Evolutionary conservation across 139 green algal genomes (phyloP).

Genomic region (Astrephomene gubernaculifera): DNA sequence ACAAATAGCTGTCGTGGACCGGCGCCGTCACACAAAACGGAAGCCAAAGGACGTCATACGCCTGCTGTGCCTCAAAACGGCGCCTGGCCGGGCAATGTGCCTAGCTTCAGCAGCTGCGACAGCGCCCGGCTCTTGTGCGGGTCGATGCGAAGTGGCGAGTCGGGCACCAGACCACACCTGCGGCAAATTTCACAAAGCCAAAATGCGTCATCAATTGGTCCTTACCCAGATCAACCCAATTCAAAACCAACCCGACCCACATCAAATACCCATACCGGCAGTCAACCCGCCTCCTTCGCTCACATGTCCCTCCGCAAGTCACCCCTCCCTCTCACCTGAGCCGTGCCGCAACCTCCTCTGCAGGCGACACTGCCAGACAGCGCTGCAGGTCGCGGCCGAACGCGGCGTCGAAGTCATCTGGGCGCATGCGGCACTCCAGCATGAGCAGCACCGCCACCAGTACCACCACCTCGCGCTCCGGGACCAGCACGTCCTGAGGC

Average conservation of each 20-base stretch:
- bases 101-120: conserved; percentile 41
- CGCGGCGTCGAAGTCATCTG: conserved; percentile 40
- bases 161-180: conserved; percentile 39
- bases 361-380: conserved; percentile 21
- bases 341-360: conserved; percentile 29
- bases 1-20: no score
- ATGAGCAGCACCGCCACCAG: conserved; percentile 42
- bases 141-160: conserved; percentile 31
- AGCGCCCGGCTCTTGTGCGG: conserved; percentile 40
- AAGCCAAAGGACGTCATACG: background rate
- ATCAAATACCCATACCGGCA: no score
- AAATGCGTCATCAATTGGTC: no score
- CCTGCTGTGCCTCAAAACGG: conserved; percentile 10
- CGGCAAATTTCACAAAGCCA: no score
- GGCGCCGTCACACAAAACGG: no score
- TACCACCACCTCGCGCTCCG: conserved; percentile 44
- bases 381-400: conserved; percentile 44
- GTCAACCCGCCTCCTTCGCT: no score
- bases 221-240: no score
- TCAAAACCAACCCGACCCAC: no score
- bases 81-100: conserved; percentile 1
- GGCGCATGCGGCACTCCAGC: conserved; percentile 42
- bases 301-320: no score
- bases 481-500: conserved; percentile 45
- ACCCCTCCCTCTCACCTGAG: conserved; percentile 37